Conservation (phyloP, 371 early-diverging fungal genomes). For the Fennellomyces sp. region DNA sequence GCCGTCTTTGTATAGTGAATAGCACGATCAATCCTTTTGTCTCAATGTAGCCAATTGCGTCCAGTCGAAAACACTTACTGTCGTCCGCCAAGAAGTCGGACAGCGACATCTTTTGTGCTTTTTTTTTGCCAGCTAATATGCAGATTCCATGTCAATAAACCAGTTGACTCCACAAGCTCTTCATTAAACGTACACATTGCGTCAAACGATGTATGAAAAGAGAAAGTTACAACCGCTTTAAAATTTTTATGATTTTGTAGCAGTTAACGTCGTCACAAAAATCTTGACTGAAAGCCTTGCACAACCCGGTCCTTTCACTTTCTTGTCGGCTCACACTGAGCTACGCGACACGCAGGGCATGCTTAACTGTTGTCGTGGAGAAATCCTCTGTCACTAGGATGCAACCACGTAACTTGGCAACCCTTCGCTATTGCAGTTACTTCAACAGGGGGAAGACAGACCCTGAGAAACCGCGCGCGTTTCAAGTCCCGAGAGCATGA, state of each 20-base stretch:
- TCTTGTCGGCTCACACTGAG: too few relatives aligned
- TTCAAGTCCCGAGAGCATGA: too few relatives aligned
- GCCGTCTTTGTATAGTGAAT: slow-evolving; percentile 25
- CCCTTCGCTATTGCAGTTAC: too few relatives aligned
- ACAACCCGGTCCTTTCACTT: too few relatives aligned
- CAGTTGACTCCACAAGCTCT: not conserved
- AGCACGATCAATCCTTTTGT: too few relatives aligned
- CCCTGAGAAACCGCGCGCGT: too few relatives aligned
- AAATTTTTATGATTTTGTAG: not conserved
- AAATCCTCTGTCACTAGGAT: too few relatives aligned
- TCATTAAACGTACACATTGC: slow-evolving; percentile 11
- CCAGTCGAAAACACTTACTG: slow-evolving; percentile 46
- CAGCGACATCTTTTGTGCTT: slow-evolving; percentile 78
- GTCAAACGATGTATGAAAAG: not conserved
- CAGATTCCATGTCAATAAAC: not conserved
- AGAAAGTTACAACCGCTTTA: not conserved
- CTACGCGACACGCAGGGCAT: too few relatives aligned
- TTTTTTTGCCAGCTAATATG: slow-evolving; percentile 68
- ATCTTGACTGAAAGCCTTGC: not conserved
- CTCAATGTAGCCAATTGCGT: slow-evolving; percentile 15
- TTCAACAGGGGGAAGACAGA: too few relatives aligned
- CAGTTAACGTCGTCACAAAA: not conserved
- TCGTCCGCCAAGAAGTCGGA: slow-evolving; percentile 78
- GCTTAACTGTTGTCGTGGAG: too few relatives aligned
- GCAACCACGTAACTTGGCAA: too few relatives aligned